Evolutionary conservation across 2,329 filamentous ascomycete genomes (phyloP).

Genomic region (Exserohilum turcica): DNA sequence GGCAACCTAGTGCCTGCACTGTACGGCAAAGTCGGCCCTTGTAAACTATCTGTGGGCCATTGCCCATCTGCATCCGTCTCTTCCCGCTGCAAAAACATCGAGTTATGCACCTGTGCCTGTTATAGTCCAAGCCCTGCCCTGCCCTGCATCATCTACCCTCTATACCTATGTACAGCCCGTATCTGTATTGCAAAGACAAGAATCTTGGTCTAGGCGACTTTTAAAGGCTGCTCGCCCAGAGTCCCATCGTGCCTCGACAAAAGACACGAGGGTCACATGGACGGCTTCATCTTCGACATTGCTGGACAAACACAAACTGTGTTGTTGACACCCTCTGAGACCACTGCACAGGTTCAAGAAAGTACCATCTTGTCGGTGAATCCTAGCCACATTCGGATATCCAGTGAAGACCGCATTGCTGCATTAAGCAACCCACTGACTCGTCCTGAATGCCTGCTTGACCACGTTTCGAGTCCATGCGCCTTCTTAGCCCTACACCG

Average conservation of each 20-base stretch:
- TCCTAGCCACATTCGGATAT: no score
- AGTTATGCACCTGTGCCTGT: no score
- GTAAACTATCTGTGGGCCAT: no score
- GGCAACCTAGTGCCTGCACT: not conserved
- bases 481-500: not conserved
- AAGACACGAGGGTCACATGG: conserved; percentile 23
- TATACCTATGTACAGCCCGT: conserved; percentile 42
- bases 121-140: no score
- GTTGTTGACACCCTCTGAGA: conserved; percentile 23
- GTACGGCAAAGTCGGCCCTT: not conserved
- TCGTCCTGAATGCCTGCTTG: no score
- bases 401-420: no score
- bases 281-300: conserved; percentile 33
- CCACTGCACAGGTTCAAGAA: conserved; percentile 30
- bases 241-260: conserved; percentile 23
- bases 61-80: no score
- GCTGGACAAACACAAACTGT: conserved; percentile 10
- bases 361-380: conserved; percentile 16
- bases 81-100: no score
- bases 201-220: conserved; percentile 43
- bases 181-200: conserved; percentile 47
- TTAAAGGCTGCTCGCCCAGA: conserved; percentile 28
- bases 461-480: no score
- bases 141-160: no score
- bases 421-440: no score